A percentile compares a stretch with the other conserved stretches of the same genome.
These are phyloP conservation scores for Pyrenophora teres DNA, from an alignment of 2,329 filamentous ascomycete genomes.

Conservation along the genomic window DNA sequence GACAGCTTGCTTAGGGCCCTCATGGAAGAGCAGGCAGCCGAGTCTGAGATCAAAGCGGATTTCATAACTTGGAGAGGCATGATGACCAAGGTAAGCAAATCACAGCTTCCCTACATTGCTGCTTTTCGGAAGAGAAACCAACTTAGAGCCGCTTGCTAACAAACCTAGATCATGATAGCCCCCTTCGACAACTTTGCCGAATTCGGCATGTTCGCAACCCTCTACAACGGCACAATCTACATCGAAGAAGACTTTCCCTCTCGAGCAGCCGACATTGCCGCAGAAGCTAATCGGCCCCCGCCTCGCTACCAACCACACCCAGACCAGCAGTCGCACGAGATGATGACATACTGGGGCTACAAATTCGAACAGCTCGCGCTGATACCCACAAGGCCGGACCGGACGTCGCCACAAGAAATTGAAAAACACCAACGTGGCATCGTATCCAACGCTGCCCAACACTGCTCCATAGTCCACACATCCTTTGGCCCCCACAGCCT, in stretches of 20 bases:
- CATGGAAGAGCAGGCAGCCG: conserved; percentile 69
- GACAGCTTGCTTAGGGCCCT: conserved; percentile 81
- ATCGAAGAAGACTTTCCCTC: conserved; percentile 87
- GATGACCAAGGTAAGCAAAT: conserved; percentile 79
- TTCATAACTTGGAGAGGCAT: conserved; percentile 95
- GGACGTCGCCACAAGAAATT: conserved; percentile 75
- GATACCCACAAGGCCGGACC: conserved; percentile 79
- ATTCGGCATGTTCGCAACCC: conserved; percentile 95
- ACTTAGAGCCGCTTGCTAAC: conserved; percentile 4
- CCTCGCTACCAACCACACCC: conserved; percentile 49
- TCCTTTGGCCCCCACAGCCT: conserved; percentile 77
- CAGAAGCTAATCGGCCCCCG: conserved; percentile 41
- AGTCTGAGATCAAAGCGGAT: conserved; percentile 65
- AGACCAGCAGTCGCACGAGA: conserved; percentile 67
- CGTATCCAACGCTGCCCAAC: conserved; percentile 90
- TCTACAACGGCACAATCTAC: conserved; percentile 79
- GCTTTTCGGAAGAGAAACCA: background rate
- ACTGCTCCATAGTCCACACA: conserved; percentile 91
- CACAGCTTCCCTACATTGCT: conserved; percentile 20
- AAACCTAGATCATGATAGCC: conserved; percentile 74
- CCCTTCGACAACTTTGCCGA: conserved; percentile 80
- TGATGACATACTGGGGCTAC: conserved; percentile 97
- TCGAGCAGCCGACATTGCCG: conserved; percentile 66
- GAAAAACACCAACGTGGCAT: conserved; percentile 71
- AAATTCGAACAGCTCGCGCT: conserved; percentile 92